phyloP scores from a whole-genome alignment of 1,284 basidiomycete genomes.

The Cryptococcus deneoformans region DNA sequence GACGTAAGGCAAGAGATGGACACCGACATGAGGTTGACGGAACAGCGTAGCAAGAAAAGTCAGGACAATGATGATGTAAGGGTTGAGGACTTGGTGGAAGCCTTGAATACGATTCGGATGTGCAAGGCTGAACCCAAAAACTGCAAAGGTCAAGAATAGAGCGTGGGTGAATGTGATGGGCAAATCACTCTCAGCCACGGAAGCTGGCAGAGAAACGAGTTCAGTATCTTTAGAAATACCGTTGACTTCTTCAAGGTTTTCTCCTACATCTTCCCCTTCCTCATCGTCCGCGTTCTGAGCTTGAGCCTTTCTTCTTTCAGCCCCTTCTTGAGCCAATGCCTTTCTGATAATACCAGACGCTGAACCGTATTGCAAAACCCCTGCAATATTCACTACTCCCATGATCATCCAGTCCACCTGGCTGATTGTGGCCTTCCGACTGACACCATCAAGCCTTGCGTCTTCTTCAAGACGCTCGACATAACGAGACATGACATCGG shows the following conservation, averaged over 20 bases:
- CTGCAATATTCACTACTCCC: constrained; percentile 76
- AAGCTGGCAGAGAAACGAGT: background rate
- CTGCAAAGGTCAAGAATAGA: constrained; percentile 72
- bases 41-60: constrained; percentile 81
- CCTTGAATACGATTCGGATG: constrained; percentile 60
- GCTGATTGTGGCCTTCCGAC: constrained; percentile 51
- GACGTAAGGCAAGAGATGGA: constrained; percentile 67
- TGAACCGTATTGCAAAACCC: constrained; percentile 85
- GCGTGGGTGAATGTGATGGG: constrained; percentile 69
- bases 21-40: constrained; percentile 61
- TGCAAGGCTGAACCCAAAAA: constrained; percentile 69
- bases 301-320: constrained; percentile 33
- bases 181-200: constrained; percentile 29
- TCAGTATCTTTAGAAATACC: background rate
- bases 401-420: constrained; percentile 97
- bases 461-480: constrained; percentile 75
- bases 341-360: constrained; percentile 67
- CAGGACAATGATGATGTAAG: constrained; percentile 80
- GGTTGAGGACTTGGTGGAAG: constrained; percentile 67
- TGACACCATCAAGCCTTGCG: constrained; percentile 56
- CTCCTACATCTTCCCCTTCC: constrained; percentile 13
- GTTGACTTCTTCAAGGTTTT: constrained; percentile 1
- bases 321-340: constrained; percentile 46
- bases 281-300: constrained; percentile 50
- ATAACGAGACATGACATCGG: constrained; percentile 73